A percentile compares a stretch with the other conserved stretches of the same genome.
Conservation (phyloP, 1,284 basidiomycete genomes). For the Pulveroboletus sp. region DNA sequence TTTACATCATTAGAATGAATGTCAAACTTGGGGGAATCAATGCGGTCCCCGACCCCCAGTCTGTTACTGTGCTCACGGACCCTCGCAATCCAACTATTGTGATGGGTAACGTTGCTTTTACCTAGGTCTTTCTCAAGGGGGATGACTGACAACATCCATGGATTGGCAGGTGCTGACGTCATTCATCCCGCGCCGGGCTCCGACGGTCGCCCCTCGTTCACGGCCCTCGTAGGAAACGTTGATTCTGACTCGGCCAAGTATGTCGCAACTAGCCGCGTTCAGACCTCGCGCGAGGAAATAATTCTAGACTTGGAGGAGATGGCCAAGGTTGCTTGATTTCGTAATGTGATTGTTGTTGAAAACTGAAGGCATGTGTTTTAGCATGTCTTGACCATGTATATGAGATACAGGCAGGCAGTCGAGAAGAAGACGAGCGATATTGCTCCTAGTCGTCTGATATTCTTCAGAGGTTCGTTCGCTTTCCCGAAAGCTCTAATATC, state of each 20-base stretch:
- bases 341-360: background rate
- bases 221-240: slow-evolving; percentile 69
- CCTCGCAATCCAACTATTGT: slow-evolving; percentile 70
- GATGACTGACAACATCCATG: slow-evolving; percentile 2
- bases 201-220: slow-evolving; percentile 69
- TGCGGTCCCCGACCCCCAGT: slow-evolving; percentile 60
- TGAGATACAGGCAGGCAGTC: slow-evolving; percentile 45
- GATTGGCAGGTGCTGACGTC: slow-evolving; percentile 61
- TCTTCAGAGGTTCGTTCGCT: slow-evolving; percentile 63
- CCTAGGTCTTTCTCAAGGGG: background rate
- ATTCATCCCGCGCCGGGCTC: slow-evolving; percentile 76
- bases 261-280: slow-evolving; percentile 55
- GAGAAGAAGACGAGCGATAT: slow-evolving; percentile 47
- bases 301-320: slow-evolving; percentile 66
- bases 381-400: slow-evolving; percentile 55
- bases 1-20: slow-evolving; percentile 48
- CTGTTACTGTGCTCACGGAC: slow-evolving; percentile 60
- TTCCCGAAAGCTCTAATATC: background rate
- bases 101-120: slow-evolving; percentile 47
- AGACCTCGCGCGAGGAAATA: slow-evolving; percentile 68
- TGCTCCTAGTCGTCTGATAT: slow-evolving; percentile 64
- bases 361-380: slow-evolving; percentile 23
- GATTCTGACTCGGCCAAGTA: slow-evolving; percentile 61
- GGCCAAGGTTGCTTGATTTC: slow-evolving; percentile 41
- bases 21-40: slow-evolving; percentile 81